Percentiles rank a stretch among this genome's conserved stretches.
Evolutionary conservation across 345 rosid genomes (phyloP).

Genomic region (Clausena lansium): DNA sequence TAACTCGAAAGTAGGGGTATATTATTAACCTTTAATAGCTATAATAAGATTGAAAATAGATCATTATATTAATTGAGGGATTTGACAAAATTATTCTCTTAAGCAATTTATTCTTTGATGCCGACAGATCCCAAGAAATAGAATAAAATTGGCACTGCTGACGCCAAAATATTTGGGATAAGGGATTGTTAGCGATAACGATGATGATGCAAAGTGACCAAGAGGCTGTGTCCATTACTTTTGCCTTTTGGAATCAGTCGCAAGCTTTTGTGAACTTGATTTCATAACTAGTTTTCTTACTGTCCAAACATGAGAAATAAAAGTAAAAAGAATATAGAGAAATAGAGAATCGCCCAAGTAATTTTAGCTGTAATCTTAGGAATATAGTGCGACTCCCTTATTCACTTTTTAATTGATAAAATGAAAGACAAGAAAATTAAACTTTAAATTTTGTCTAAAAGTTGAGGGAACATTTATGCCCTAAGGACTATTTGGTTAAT

Average conservation of each 20-base stretch:
- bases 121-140: background rate
- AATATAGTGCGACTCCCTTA: background rate
- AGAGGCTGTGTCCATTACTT: constrained; percentile 6
- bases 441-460: background rate
- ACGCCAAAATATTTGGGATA: constrained; percentile 11
- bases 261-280: constrained; percentile 1
- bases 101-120: constrained; percentile 4
- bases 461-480: background rate
- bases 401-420: too few relatives aligned
- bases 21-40: background rate
- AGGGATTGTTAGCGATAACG: constrained; percentile 5
- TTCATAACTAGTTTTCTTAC: background rate
- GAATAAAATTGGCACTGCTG: constrained; percentile 18
- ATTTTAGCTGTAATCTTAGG: constrained; percentile 1
- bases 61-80: background rate
- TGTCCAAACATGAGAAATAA: background rate
- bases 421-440: too few relatives aligned
- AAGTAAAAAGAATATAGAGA: background rate
- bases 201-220: constrained; percentile 19
- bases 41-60: background rate
- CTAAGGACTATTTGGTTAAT: background rate
- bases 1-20: background rate
- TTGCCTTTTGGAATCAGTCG: background rate
- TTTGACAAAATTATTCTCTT: background rate
- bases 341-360: constrained; percentile 13